phyloP scores from a whole-genome alignment of 2,329 filamentous ascomycete genomes.

The Coniochaeta hoffmannii region DNA sequence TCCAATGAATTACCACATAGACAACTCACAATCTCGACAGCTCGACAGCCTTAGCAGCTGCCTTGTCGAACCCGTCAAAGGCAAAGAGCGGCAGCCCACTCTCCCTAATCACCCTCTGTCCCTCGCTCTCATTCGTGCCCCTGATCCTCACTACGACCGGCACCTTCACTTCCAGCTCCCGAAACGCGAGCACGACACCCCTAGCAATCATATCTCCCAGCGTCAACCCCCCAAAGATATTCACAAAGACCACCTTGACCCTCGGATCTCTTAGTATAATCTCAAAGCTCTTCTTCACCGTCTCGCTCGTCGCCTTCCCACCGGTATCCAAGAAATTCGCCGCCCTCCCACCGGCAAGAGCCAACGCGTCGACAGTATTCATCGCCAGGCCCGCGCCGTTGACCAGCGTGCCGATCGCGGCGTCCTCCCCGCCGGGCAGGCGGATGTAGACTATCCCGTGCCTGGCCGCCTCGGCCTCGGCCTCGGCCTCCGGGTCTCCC shows the following conservation, averaged over 20 bases:
- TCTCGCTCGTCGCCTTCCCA: conserved; percentile 77
- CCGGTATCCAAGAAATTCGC: conserved; percentile 88
- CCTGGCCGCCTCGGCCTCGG: conserved; percentile 34
- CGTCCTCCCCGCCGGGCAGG: conserved; percentile 37
- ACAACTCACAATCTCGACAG: conserved; percentile 22
- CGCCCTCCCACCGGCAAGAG: conserved; percentile 56
- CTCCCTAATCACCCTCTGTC: conserved; percentile 60
- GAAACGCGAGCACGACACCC: conserved; percentile 66
- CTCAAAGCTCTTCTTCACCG: conserved; percentile 69
- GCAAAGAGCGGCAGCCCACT: conserved; percentile 62
- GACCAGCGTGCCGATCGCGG: conserved; percentile 71
- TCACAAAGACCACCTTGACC: conserved; percentile 59
- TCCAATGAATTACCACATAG: no score
- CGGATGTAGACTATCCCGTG: conserved; percentile 76
- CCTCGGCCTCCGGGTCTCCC: conserved; percentile 22
- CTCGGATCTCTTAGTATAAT: conserved; percentile 64
- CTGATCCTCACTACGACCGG: conserved; percentile 72
- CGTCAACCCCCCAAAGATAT: conserved; percentile 53
- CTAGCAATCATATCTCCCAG: conserved; percentile 76
- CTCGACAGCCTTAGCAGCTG: conserved; percentile 58
- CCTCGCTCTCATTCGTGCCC: conserved; percentile 66
- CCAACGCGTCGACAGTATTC: conserved; percentile 80
- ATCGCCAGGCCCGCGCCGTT: conserved; percentile 87
- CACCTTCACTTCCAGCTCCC: conserved; percentile 56
- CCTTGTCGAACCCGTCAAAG: conserved; percentile 69